These are phyloP conservation scores for Arctium minus DNA, from an alignment of 129 eudicot genomes.

Conservation along the genomic window DNA sequence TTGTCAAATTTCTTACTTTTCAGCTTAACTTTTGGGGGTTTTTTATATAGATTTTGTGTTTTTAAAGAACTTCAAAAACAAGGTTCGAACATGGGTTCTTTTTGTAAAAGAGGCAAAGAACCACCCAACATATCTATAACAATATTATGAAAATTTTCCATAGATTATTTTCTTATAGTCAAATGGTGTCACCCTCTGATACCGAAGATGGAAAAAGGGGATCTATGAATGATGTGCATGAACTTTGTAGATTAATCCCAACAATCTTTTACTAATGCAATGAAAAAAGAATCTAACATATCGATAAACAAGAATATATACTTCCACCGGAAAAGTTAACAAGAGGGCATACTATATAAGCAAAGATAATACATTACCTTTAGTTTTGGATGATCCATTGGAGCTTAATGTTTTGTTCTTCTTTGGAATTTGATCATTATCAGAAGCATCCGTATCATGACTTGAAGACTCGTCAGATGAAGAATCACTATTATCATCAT, in stretches of 20 bases:
- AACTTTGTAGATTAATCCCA: neutral
- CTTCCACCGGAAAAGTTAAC: neutral
- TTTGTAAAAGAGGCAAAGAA: neutral
- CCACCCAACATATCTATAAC: neutral
- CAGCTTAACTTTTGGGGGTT: neutral
- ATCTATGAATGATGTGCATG: neutral
- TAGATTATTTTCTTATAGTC: neutral
- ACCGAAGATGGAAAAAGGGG: neutral
- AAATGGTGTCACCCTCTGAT: neutral
- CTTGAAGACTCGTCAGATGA: constrained; percentile 58
- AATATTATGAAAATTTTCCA: neutral
- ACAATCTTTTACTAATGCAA: neutral
- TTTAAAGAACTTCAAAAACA: neutral
- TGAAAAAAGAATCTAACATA: neutral
- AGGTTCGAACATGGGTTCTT: neutral
- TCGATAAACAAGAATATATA: neutral
- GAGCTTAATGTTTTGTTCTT: constrained; percentile 14
- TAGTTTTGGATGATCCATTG: constrained; percentile 39
- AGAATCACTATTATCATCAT: constrained; percentile 49
- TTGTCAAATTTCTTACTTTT: neutral
- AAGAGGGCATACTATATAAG: too few species aligned
- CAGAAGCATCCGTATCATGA: constrained; percentile 48
- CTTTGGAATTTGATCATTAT: constrained; percentile 37
- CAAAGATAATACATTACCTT: constrained; percentile 33
- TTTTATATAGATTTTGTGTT: neutral